phyloP scores from a whole-genome alignment of 805 yeast genomes.

The Yarrowia porcina region DNA sequence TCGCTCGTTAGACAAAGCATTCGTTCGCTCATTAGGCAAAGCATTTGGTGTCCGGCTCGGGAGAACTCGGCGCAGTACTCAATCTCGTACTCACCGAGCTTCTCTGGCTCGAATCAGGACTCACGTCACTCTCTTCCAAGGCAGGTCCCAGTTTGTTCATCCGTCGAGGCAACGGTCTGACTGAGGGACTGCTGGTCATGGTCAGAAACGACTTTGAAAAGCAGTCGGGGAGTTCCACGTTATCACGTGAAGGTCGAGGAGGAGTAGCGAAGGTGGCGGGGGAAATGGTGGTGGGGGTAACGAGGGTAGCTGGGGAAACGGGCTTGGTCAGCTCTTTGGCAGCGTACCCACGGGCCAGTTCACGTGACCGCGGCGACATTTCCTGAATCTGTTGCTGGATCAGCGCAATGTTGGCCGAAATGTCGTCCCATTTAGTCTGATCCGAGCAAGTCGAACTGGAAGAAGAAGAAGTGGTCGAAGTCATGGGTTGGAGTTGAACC shows the following conservation, averaged over 20 bases:
- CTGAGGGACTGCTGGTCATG: slow-evolving; percentile 6
- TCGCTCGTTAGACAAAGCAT: too few species aligned
- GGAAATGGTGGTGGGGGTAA: not conserved
- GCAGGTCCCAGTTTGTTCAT: not conserved
- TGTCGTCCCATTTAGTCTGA: slow-evolving; percentile 6
- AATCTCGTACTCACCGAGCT: not conserved
- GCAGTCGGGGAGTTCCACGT: slow-evolving; percentile 11
- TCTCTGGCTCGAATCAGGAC: not conserved
- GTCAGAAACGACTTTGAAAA: not conserved
- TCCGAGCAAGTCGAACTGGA: not conserved
- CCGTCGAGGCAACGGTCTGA: not conserved
- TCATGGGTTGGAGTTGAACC: not conserved
- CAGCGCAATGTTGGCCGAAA: slow-evolving; percentile 15
- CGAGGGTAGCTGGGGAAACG: not conserved
- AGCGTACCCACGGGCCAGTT: not conserved
- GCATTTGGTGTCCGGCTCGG: not conserved
- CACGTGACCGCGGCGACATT: slow-evolving; percentile 1
- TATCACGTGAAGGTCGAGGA: slow-evolving; percentile 6
- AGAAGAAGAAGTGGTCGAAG: not conserved
- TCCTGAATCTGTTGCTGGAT: slow-evolving; percentile 22
- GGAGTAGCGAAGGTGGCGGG: not conserved
- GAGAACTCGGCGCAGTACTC: slow-evolving; percentile 8
- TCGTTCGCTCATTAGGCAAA: not conserved
- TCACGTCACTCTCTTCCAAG: not conserved
- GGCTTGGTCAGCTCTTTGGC: too few species aligned